Conservation (phyloP, 2,329 filamentous ascomycete genomes). For the Colletotrichum truncatum region DNA sequence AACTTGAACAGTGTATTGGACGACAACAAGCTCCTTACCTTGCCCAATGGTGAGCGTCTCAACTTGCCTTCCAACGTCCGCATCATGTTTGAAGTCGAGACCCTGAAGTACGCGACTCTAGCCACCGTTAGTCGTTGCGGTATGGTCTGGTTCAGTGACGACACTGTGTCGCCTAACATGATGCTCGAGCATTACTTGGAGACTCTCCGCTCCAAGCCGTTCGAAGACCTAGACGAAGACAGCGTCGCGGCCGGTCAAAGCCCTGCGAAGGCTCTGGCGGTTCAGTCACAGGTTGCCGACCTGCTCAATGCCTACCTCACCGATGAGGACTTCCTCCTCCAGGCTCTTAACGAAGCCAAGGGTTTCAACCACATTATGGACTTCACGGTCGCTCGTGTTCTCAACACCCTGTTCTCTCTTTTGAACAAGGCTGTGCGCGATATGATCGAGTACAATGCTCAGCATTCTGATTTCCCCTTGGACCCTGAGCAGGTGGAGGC, state of each 20-base stretch:
- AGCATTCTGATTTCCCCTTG: constrained; percentile 93
- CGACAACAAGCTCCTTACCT: constrained; percentile 96
- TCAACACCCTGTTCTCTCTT: constrained; percentile 94
- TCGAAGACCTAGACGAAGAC: constrained; percentile 97
- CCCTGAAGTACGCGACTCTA: constrained; percentile 93
- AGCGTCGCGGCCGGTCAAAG: constrained; percentile 78
- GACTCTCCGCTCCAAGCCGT: constrained; percentile 80
- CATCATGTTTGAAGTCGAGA: constrained; percentile 99
- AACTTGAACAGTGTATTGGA: constrained; percentile 99
- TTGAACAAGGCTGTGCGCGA: constrained; percentile 94
- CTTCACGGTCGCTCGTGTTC: constrained; percentile 88
- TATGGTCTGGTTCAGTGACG: constrained; percentile 99
- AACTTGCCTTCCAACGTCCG: constrained; percentile 94
- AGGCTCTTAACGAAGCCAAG: constrained; percentile 79
- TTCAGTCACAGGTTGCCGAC: constrained; percentile 83
- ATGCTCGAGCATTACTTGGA: constrained; percentile 93
- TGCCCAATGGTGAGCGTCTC: constrained; percentile 97
- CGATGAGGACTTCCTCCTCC: constrained; percentile 81
- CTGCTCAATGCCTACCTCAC: constrained; percentile 80
- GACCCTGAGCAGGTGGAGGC: constrained; percentile 89
- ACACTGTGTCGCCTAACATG: constrained; percentile 93
- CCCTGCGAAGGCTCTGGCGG: constrained; percentile 79
- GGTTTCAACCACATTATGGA: constrained; percentile 97
- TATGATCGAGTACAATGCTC: constrained; percentile 93
- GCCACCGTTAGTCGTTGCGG: constrained; percentile 99